phyloP scores from a whole-genome alignment of 208 protist genomes.

The Trichomonas vaginalis region DNA sequence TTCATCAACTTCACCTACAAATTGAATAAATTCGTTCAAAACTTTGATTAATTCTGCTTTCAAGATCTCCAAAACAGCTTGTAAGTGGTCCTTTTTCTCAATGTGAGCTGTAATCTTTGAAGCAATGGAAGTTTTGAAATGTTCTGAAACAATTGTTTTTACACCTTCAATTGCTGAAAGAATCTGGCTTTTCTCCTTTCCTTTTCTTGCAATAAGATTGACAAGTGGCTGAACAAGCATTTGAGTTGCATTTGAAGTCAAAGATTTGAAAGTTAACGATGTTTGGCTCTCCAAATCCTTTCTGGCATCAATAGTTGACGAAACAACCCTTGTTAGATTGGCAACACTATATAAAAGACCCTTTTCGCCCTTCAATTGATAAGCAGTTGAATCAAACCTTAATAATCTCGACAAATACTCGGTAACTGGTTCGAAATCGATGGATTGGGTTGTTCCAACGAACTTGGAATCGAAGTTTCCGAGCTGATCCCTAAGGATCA shows the following conservation, averaged over 20 bases:
- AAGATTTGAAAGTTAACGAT: not conserved
- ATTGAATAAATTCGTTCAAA: not conserved
- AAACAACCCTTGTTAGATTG: not conserved
- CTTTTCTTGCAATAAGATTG: not conserved
- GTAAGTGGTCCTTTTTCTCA: not conserved
- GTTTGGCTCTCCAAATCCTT: not conserved
- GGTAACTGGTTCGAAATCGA: not conserved
- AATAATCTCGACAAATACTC: not conserved
- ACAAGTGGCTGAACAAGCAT: not conserved
- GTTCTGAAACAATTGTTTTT: not conserved
- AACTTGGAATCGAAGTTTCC: not conserved
- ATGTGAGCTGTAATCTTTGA: not conserved
- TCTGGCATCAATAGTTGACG: not conserved
- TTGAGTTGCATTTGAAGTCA: not conserved
- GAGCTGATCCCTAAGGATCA: not conserved
- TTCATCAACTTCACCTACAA: not conserved
- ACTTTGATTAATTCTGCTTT: not conserved
- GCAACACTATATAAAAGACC: not conserved
- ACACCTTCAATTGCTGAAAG: not conserved
- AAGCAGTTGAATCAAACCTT: not conserved
- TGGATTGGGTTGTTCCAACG: not conserved
- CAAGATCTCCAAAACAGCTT: not conserved
- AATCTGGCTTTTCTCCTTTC: not conserved
- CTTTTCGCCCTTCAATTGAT: not conserved
- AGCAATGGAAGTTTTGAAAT: not conserved